phyloP scores from a whole-genome alignment of 2,329 filamentous ascomycete genomes.

The Plectosphaerella cucumerina region DNA sequence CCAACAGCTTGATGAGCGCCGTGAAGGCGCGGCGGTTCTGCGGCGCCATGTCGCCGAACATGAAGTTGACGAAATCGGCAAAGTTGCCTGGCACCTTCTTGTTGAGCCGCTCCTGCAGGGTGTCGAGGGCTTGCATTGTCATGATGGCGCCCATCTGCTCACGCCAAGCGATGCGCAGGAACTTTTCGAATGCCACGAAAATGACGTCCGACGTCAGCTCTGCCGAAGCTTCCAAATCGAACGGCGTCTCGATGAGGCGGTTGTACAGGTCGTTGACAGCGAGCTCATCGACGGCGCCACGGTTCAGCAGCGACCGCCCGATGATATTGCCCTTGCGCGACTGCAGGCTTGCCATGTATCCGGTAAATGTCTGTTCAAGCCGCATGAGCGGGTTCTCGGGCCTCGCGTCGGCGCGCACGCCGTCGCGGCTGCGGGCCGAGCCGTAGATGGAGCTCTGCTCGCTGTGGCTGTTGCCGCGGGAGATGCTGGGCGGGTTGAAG shows the following conservation, averaged over 20 bases:
- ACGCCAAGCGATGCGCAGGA: conserved; percentile 81
- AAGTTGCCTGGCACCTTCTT: conserved; percentile 70
- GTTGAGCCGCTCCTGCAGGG: conserved; percentile 65
- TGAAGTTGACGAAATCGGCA: conserved; percentile 61
- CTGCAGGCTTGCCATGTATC: conserved; percentile 77
- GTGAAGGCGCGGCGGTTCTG: conserved; percentile 75
- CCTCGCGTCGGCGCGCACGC: conserved; percentile 38
- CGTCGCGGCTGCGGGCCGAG: conserved; percentile 46
- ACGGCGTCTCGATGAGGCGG: conserved; percentile 76
- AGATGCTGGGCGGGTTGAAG: conserved; percentile 32
- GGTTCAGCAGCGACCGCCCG: conserved; percentile 68
- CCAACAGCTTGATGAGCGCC: conserved; percentile 77
- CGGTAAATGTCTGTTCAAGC: conserved; percentile 80
- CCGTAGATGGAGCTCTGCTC: conserved; percentile 49
- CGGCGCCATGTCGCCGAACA: conserved; percentile 63
- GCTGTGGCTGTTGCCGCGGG: conserved; percentile 42
- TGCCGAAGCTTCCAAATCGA: conserved; percentile 68
- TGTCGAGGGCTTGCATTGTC: conserved; percentile 64
- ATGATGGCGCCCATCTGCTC: conserved; percentile 85
- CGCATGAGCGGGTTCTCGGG: conserved; percentile 65
- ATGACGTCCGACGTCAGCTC: conserved; percentile 79
- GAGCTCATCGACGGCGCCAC: conserved; percentile 69
- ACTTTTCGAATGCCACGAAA: conserved; percentile 92
- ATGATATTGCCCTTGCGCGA: conserved; percentile 84
- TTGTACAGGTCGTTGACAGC: conserved; percentile 89